A percentile compares a stretch with the other conserved stretches of the same genome.
Evolutionary conservation across 2,329 filamentous ascomycete species (phyloP).

Genomic region (Ilyonectria robusta): DNA sequence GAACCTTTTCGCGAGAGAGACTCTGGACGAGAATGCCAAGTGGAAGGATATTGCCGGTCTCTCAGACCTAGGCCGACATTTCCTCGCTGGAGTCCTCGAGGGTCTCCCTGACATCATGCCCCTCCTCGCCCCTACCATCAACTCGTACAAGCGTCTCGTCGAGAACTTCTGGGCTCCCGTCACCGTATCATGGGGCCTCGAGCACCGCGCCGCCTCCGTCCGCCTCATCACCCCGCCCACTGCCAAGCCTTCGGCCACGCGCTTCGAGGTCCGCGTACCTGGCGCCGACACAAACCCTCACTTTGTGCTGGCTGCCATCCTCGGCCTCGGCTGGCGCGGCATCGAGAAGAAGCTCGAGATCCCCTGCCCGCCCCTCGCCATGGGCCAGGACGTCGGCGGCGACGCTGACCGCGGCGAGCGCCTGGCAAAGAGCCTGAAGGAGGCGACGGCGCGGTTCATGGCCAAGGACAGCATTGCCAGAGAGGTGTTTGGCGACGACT

Average conservation of each 20-base stretch:
- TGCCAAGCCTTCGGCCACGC: constrained; percentile 85
- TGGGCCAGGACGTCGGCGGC: constrained; percentile 86
- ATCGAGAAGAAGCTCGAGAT: constrained; percentile 94
- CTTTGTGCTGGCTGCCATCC: constrained; percentile 86
- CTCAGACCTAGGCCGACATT: constrained; percentile 91
- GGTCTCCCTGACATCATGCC: constrained; percentile 97
- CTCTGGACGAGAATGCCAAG: constrained; percentile 77
- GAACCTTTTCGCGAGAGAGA: constrained; percentile 85
- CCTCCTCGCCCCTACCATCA: constrained; percentile 91
- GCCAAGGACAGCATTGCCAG: constrained; percentile 87
- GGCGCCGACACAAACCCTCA: constrained; percentile 96
- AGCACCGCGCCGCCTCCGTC: constrained; percentile 93
- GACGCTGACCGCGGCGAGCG: constrained; percentile 79
- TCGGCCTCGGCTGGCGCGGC: constrained; percentile 91
- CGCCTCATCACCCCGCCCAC: constrained; percentile 92
- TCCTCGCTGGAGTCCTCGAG: constrained; percentile 90
- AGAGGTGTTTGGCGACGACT: constrained; percentile 93
- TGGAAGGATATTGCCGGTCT: constrained; percentile 84
- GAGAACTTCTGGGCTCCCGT: constrained; percentile 99
- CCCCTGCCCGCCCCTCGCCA: constrained; percentile 84
- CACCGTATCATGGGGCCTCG: constrained; percentile 96
- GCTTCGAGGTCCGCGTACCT: constrained; percentile 92
- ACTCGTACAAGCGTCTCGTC: constrained; percentile 97
- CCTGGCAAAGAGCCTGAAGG: constrained; percentile 86
- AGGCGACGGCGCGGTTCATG: constrained; percentile 86